Evolutionary conservation across 208 protist genomes (phyloP), one percentile per base, ranked within the genome.

Genomic region (Naegleria fowleri): DNA sequence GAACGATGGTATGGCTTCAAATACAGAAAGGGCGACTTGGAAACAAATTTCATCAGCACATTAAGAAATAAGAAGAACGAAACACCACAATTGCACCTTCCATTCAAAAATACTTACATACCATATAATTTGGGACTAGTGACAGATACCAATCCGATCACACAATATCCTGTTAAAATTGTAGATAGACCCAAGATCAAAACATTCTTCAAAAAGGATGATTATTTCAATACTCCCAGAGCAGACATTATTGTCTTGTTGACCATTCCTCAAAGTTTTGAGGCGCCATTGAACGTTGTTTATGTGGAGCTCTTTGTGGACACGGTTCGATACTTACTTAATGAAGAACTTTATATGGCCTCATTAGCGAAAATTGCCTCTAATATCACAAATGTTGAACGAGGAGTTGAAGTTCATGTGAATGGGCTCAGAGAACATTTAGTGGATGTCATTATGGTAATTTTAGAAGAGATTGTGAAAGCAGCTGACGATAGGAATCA

Each of bases 161-260:
- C 55, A 15, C 6, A 29, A 67, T 67, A 67, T 67, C 55, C 55
- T 67, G 55, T 29, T 29, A 67, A 67, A n/a, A 67, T 90, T 38
- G 40, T n/a, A 52, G 55, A 90, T 13, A 15, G 5, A 11, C 6
- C 5, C 15, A 39, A 25, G 16, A 15, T 33, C 6, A 51, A 58
- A 58, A 13, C 55, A 9, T 90, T 29, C 22, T 90, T 90, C 13
- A 83, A 90, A 36, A 40, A 90, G 33, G 88, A 90, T 86, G 19
- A 41, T 55, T 15, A 51, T 19, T 90, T 59, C 33, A 83, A 86
- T 11, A 25, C 13, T 39, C 88, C 88, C 51, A 29, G 33, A 39
- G 88, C 9, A 36, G 55, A 52, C 13, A 33, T 86, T 15, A 48
- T 90, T 52, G 13, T 22, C 19, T 38, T 52, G 1, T 16, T 90